Evolutionary conservation across 2,329 filamentous ascomycete genomes (phyloP), one percentile per base, ranked within the genome.

Genomic region (Chalara sp.): DNA sequence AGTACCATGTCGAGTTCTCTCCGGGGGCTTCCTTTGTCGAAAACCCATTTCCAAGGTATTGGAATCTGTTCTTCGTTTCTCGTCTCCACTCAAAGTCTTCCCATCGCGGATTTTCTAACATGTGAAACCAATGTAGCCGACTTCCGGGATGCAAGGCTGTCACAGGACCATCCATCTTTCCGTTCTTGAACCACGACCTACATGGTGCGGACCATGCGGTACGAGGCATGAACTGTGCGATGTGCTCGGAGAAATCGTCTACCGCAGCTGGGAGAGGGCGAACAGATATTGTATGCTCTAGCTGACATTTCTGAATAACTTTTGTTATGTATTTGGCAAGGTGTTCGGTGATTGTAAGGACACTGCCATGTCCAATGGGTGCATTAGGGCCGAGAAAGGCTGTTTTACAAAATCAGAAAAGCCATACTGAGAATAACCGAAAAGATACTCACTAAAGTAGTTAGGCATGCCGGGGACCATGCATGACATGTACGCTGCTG

Each of bases 241-340:
- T 58, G 44, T 66, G 63, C 32, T 64, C 59, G n/a, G 51, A 56
- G 47, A 65, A 69, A 39, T 68, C 65, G 6, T 56, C 45, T 2
- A 67, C 57, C 1, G 65, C 67, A 12, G 68, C 67, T 1, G 42
- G 8, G 6, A 47, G 71, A 1, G 76, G 70, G 30, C 67, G 65
- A 50, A 78, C 66, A 12, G 68, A 65, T 6, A 65, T 65, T 50
- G 74, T 65, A 54, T 71, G 67, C 54, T 76, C 71, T 35, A 43
- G 43, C 44, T 61, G 58, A 5, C 70, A 73, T 39, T 71, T 71
- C 1, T 64, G 59, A 57, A 75, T 75, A 8, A 76, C 70, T 54
- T 69, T 67, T n/a, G 73, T 62, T 41, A 76, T 64, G 57, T 78
- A 78, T 54, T 77, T 75, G 6, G 68, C 61, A 40, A 76, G 70